A percentile compares a stretch with the other conserved stretches of the same genome.
phyloP scores from a whole-genome alignment of 2,329 filamentous ascomycete species.

The Cladosporium sp. region DNA sequence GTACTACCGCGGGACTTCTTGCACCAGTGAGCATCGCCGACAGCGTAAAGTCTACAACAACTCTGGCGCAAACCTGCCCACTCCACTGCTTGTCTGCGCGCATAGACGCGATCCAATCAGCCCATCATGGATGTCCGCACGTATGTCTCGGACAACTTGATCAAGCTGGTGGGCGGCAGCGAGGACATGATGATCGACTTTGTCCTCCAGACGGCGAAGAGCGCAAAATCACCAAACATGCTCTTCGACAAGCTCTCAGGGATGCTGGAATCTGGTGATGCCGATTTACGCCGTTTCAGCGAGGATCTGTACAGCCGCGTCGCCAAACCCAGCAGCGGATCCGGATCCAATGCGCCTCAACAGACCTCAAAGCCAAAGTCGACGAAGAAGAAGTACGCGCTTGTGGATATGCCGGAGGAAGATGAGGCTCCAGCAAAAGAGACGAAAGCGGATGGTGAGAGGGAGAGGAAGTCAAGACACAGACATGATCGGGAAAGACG shows the following conservation, averaged over 20 bases:
- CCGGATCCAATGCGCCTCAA: slow-evolving; percentile 18
- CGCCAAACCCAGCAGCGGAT: slow-evolving; percentile 16
- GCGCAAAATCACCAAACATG: slow-evolving; percentile 43
- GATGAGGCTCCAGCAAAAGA: slow-evolving; percentile 18
- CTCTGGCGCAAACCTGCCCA: neutral
- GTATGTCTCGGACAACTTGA: slow-evolving; percentile 45
- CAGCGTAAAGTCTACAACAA: too few species aligned
- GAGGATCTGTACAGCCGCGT: slow-evolving; percentile 40
- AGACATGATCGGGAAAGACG: slow-evolving; percentile 35
- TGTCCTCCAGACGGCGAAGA: slow-evolving; percentile 49
- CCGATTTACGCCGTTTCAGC: slow-evolving; percentile 45
- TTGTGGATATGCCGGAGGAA: slow-evolving; percentile 52
- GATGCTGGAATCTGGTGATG: slow-evolving; percentile 47
- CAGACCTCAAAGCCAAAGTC: slow-evolving; percentile 25
- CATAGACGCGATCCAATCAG: neutral
- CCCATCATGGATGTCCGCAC: slow-evolving; percentile 32
- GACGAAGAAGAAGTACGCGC: slow-evolving; percentile 47
- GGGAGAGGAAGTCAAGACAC: slow-evolving; percentile 33
- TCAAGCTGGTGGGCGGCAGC: slow-evolving; percentile 51
- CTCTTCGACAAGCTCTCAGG: slow-evolving; percentile 48
- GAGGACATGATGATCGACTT: slow-evolving; percentile 55
- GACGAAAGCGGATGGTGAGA: slow-evolving; percentile 15
- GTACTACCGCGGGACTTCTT: too few species aligned
- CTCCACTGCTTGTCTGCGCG: neutral
- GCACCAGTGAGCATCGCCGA: too few species aligned